Evolutionary conservation across 495 filamentous ascomycete species (phyloP), one percentile per base, ranked within the genome.

Genomic region (Neurospora sp.): DNA sequence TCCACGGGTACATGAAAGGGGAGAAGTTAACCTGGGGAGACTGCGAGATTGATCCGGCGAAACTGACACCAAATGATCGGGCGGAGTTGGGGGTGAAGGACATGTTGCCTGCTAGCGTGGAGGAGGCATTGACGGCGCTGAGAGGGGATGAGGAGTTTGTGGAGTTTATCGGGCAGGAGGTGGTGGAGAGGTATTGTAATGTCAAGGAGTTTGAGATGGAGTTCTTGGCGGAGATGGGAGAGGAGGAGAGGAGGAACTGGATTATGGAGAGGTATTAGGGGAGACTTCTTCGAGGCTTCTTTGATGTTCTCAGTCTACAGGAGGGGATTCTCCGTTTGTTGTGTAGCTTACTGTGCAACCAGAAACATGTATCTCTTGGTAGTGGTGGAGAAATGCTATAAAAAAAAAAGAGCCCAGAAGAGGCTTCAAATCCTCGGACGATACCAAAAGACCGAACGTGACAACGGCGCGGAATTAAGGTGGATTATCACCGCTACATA

Each of bases 261-360:
- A 74, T 92, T 39, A 79, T 92, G 54, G 89, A 92, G 79, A 81
- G 87, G 71, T 89, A 89, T 74, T 89, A 79, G 76, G 39, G 39
- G 45, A 45, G 3, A 24, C 21, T 62, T 62, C 31, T 34, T 69
- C 5, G 8, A 8, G n/a, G 24, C 24, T 28, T 28, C 24, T 28
- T 28, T 2, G 24, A 28, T 28, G 24, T 28, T n/a, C n/a, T n/a
- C n/a, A 9, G 37, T 37, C 6, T 8, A 37, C 1, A 8, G 37
- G 37, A 37, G 37, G 37, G 0, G 37, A 37, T 37, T n/a, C n/a
- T n/a, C n/a, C n/a, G 37, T 6, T 37, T 37, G 37, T 37, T 37
- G 37, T 37, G 37, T 37, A 37, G 37, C 37, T 8, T 37, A 37
- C 37, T 37, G 37, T 37, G 37, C 37, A 37, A 37, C 37, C 37